Evolutionary conservation across 306 rosid species (phyloP).

Genomic region (Malus orientalis): DNA sequence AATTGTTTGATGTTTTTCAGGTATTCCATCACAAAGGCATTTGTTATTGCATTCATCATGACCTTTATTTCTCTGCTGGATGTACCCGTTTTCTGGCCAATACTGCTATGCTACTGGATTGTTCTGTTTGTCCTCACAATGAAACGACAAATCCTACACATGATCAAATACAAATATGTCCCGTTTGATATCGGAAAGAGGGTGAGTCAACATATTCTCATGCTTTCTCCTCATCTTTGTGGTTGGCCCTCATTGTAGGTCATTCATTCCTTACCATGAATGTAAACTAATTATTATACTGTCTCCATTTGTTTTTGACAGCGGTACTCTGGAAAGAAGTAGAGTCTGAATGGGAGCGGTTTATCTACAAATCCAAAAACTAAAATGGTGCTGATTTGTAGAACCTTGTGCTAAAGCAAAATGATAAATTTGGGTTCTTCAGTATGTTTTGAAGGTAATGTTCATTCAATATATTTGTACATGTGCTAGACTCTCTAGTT

Average conservation of each 20-base stretch:
- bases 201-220: constrained; percentile 20
- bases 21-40: constrained; percentile 65
- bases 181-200: constrained; percentile 59
- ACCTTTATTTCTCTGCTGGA: constrained; percentile 57
- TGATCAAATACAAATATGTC: constrained; percentile 59
- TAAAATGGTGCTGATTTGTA: neutral
- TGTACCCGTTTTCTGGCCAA: constrained; percentile 74
- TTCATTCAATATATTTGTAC: neutral
- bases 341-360: neutral
- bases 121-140: constrained; percentile 63
- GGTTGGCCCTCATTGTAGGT: neutral
- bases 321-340: constrained; percentile 15
- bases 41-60: constrained; percentile 47
- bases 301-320: neutral
- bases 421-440: neutral
- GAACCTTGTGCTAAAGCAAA: neutral
- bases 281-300: neutral
- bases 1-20: constrained; percentile 23
- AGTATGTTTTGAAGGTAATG: neutral
- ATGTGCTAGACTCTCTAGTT: constrained; percentile 9
- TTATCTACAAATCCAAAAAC: neutral
- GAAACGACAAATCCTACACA: constrained; percentile 72
- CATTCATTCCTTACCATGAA: neutral
- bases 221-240: neutral
- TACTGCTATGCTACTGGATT: constrained; percentile 59